Percentiles rank a stretch among this genome's conserved stretches.
These are phyloP conservation scores for Xerocomellus chrysenteron DNA, from an alignment of 768 basidiomycete species.

Conservation along the genomic window DNA sequence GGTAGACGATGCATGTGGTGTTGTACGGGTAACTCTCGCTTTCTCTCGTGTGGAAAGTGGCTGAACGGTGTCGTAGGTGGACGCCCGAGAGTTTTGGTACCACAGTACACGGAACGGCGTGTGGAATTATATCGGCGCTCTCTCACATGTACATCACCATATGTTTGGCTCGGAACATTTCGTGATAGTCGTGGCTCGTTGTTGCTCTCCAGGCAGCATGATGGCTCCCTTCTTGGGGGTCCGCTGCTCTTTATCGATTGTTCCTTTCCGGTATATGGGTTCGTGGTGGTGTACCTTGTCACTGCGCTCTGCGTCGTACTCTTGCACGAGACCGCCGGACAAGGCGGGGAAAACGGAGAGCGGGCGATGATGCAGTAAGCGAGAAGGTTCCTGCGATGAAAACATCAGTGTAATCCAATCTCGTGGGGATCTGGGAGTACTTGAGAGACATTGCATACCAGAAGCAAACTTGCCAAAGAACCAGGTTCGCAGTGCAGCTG, in stretches of 20 bases:
- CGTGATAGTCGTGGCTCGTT: too few relatives aligned
- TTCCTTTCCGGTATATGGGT: constrained; percentile 77
- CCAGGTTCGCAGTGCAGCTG: too few relatives aligned
- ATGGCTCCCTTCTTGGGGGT: too few relatives aligned
- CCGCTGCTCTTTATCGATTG: too few relatives aligned
- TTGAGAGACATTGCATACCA: too few relatives aligned
- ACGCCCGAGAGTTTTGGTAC: constrained; percentile 87
- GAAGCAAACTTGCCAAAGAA: too few relatives aligned
- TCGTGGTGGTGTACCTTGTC: constrained; percentile 61
- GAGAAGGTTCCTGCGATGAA: too few relatives aligned
- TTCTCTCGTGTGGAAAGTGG: not conserved
- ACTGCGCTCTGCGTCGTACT: constrained; percentile 64
- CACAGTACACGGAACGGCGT: constrained; percentile 86
- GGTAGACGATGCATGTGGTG: constrained; percentile 83
- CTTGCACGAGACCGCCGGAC: constrained; percentile 51
- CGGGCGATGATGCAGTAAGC: constrained; percentile 21
- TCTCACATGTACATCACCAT: constrained; percentile 71
- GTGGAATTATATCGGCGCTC: constrained; percentile 80
- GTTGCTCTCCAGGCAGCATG: constrained; percentile 59
- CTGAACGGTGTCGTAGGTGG: constrained; percentile 42
- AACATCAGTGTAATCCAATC: too few relatives aligned
- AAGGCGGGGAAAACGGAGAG: constrained; percentile 23
- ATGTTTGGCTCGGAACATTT: too few relatives aligned
- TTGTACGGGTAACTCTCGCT: constrained; percentile 54
- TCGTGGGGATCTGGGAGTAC: too few relatives aligned